Base-by-base conservation (phyloP, 2,329 filamentous ascomycete species). In the Clonostachys sp. region DNA sequence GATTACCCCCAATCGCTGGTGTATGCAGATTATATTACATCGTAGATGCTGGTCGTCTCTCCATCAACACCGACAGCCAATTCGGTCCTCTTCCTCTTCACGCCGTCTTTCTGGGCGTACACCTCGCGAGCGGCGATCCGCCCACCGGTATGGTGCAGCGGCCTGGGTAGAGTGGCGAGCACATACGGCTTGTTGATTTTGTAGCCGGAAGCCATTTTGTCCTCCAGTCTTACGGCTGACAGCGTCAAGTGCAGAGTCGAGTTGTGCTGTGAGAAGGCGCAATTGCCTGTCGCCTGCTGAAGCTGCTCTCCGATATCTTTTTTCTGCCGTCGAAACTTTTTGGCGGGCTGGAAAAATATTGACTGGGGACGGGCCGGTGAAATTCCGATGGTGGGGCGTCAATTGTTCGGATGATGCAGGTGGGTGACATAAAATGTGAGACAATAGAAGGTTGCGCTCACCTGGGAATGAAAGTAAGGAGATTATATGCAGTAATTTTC, bases 131-230 rank as follows among this genome's bases (percentile, higher is more conserved):
- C 77, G 36, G 77, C 74, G 61, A 79, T 83, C 48, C 67, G 71
- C 48, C 70, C 74, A 53, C 64, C 70, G 41, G 64, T 70, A 48
- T 66, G 71, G 52, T 82, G 78, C 44, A 84, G 70, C 4, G 81
- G 80, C 40, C 74, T 68, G 12, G 83, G 81, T 42, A 86, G 67
- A 9, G 78, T 68, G 34, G 81, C 78, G 52, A 86, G 68, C 50
- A 83, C 74, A 58, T 81, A 84, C n/a, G 83, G 82, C 66, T 76
- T 76, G 60, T 84, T 80, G 48, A 86, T 75, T 52, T 78, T 77
- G 57, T 83, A 81, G 53, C 78, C 77, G 41, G 77, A 75, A 54
- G 78, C 72, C 80, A 83, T 83, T 33, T 55, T 55, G 53, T 58
- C 14, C 17, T 44, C 43, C 34, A 35, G 12, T 35, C 42, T 43